phyloP scores from a whole-genome alignment of 768 basidiomycete genomes.

The Boletus bicolor region DNA sequence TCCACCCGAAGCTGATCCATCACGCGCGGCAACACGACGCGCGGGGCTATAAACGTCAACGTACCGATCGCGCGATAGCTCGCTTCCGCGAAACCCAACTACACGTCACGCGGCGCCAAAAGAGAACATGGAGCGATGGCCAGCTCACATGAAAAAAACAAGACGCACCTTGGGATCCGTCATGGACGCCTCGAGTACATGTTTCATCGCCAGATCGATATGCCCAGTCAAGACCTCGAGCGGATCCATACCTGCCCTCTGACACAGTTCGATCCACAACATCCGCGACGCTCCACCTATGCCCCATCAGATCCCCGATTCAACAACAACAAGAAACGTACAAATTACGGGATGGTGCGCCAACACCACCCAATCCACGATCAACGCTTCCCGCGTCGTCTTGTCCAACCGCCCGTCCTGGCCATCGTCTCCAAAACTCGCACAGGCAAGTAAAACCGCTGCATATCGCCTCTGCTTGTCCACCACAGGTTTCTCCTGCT shows the following conservation, averaged over 20 bases:
- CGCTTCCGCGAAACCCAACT: conserved; percentile 60
- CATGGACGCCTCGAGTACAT: conserved; percentile 47
- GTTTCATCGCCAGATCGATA: conserved; percentile 46
- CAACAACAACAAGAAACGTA: conserved; percentile 30
- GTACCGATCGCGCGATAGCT: conserved; percentile 74
- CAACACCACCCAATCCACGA: conserved; percentile 59
- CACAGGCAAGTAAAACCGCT: conserved; percentile 50
- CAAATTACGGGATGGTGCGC: conserved; percentile 70
- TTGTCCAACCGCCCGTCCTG: conserved; percentile 41
- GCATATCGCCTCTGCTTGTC: conserved; percentile 54
- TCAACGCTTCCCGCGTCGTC: conserved; percentile 39
- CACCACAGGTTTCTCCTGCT: conserved; percentile 39
- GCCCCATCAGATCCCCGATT: not conserved
- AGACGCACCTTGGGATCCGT: conserved; percentile 44
- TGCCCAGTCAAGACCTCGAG: conserved; percentile 50
- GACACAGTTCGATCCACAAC: conserved; percentile 80
- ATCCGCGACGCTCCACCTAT: conserved; percentile 18
- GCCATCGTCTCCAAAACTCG: conserved; percentile 38
- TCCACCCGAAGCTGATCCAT: conserved; percentile 63
- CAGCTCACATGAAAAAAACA: not conserved
- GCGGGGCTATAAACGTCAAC: conserved; percentile 76
- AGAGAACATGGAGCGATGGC: not conserved
- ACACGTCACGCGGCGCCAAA: no score
- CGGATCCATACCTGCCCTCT: conserved; percentile 67
- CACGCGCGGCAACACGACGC: conserved; percentile 62